Evolutionary conservation across 495 filamentous ascomycete species (phyloP).

Genomic region (Aspergillus ellipticus): DNA sequence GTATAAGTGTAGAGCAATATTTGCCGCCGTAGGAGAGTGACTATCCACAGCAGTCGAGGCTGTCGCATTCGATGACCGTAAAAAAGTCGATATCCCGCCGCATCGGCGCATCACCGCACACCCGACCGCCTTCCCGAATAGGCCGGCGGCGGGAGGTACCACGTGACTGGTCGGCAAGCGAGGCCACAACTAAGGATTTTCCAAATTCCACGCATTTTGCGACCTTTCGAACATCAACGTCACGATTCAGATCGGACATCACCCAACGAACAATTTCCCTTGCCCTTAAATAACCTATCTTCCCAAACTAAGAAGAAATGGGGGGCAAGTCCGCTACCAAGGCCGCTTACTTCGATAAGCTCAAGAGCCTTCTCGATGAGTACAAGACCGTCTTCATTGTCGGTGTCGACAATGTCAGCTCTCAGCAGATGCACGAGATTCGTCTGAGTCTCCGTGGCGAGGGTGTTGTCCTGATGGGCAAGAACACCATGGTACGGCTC

Average conservation of each 20-base stretch:
- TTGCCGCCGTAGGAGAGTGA: no score
- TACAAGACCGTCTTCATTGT: conserved; percentile 98
- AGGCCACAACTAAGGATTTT: conserved; percentile 34
- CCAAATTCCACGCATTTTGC: conserved; percentile 20
- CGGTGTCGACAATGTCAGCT: conserved; percentile 91
- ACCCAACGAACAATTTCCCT: conserved; percentile 32
- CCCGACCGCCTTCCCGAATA: neutral
- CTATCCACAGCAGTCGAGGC: neutral
- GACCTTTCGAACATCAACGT: conserved; percentile 22
- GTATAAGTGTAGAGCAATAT: no score
- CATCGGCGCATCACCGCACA: neutral
- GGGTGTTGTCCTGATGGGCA: conserved; percentile 97
- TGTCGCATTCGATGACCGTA: neutral
- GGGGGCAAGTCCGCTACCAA: conserved; percentile 96
- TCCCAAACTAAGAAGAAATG: conserved; percentile 92
- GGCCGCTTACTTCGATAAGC: conserved; percentile 98
- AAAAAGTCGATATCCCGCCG: neutral
- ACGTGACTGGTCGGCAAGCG: conserved; percentile 43
- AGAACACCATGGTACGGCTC: conserved; percentile 94
- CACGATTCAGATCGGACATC: conserved; percentile 23
- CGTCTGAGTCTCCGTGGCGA: conserved; percentile 80
- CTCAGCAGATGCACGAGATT: conserved; percentile 99
- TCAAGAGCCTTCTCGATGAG: conserved; percentile 86
- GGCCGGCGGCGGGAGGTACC: conserved; percentile 7
- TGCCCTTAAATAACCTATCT: conserved; percentile 98